Base-by-base conservation (phyloP, 768 basidiomycete species). In the Leccinum broughii region DNA sequence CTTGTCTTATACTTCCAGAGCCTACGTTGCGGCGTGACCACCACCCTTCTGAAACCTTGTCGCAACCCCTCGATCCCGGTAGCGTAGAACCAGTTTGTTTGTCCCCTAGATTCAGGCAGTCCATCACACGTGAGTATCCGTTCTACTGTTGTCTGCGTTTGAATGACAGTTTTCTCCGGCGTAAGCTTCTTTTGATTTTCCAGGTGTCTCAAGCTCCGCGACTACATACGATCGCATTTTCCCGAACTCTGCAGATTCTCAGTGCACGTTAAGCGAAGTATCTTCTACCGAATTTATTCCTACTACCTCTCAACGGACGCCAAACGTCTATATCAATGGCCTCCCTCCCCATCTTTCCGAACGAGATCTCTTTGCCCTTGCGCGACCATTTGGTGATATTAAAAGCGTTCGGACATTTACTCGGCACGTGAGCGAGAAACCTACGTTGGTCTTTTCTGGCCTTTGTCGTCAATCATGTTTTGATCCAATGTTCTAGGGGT, bases 321-420 rank as follows among this genome's bases (percentile, higher is more conserved):
- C 92, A 1, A 93, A 93, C 66, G 88, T 93, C 0, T 93, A 93
- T 70, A 92, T 93, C 76, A 93, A 93, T 67, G 92, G 92, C 13
- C 81, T 94, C 15, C 91, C 90, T 3, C 88, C 91, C 5, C 85
- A 92, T 74, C 93, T 84, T 67, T 86, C 90, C 0, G 92, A 93
- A 67, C 90, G 91, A 61, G 83, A 91, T 62, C 78, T 94, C 46
- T 86, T 86, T 65, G 83, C 83, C 30, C 84, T 94, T 56, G 81
- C 88, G 35, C 75, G 80, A 24, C 87, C 84, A n/a, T 94, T 85
- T 64, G 92, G 92, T 4, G 78, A 77, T 24, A 84, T 94, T 11
- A 75, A 85, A 66, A 93, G 91, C 61, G 92, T 93, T 15, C 76
- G 91, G 59, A 92, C 90, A 50, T 93, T 94, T 67, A 93, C 92